phyloP scores from a whole-genome alignment of 2,329 filamentous ascomycete genomes.

The Fusarium piperis region DNA sequence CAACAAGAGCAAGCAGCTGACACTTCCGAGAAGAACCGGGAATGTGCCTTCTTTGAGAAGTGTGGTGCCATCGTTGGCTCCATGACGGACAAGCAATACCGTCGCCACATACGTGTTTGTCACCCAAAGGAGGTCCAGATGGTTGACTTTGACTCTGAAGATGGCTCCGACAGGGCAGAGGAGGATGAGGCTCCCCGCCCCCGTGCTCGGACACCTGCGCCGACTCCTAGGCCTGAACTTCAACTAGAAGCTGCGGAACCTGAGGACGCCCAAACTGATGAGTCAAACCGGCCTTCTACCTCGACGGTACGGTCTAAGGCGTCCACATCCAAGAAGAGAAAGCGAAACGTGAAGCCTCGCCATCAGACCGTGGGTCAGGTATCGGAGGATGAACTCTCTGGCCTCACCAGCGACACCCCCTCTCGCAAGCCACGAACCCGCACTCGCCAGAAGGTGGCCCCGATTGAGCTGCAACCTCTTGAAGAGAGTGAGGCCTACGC shows the following conservation, averaged over 20 bases:
- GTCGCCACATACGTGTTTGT: not conserved
- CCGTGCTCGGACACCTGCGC: not conserved
- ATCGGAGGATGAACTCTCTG: conserved; percentile 4
- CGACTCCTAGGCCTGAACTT: not conserved
- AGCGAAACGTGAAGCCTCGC: not conserved
- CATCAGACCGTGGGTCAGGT: not conserved
- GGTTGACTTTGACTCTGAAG: not conserved
- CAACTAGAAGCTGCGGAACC: not conserved
- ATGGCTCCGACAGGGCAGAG: not conserved
- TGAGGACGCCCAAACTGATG: not conserved
- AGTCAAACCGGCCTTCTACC: not conserved
- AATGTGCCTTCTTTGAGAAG: conserved; percentile 22
- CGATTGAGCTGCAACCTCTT: not conserved
- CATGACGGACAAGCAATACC: conserved; percentile 21
- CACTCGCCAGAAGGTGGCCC: not conserved
- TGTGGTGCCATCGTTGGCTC: conserved; percentile 13
- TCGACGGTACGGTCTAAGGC: not conserved
- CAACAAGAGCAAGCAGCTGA: not conserved
- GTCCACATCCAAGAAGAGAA: not conserved
- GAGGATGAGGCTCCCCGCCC: not conserved
- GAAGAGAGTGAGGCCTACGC: not conserved
- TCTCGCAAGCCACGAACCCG: not conserved
- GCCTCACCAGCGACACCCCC: not conserved
- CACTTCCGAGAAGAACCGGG: not conserved
- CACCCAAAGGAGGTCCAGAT: conserved; percentile 13